These are phyloP conservation scores for Allium cepa DNA, from an alignment of 106 monocot species.

Conservation along the genomic window DNA sequence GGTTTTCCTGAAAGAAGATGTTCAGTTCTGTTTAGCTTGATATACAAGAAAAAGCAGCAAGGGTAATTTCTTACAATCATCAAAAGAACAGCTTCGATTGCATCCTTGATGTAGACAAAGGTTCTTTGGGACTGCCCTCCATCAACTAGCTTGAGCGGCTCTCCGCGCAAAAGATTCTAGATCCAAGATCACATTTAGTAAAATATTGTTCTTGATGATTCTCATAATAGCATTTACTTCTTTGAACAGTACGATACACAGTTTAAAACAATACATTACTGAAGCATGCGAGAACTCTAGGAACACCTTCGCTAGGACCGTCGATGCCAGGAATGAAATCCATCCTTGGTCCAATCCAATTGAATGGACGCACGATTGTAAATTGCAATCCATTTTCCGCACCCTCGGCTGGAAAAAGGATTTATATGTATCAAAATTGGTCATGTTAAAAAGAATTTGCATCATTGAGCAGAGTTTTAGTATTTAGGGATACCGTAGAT, in stretches of 20 bases:
- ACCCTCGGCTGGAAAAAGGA: constrained; percentile 39
- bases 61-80: constrained; percentile 39
- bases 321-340: constrained; percentile 84
- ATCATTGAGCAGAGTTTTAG: not conserved
- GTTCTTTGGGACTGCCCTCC: constrained; percentile 71
- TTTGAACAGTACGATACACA: no score
- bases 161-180: constrained; percentile 55
- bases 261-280: constrained; percentile 38
- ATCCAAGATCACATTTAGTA: not conserved
- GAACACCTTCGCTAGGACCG: constrained; percentile 74
- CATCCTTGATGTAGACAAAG: constrained; percentile 79
- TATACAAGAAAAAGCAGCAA: not conserved
- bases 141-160: constrained; percentile 68
- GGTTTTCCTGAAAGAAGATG: constrained; percentile 44
- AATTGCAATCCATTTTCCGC: constrained; percentile 64
- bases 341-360: constrained; percentile 79
- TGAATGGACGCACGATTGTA: constrained; percentile 68
- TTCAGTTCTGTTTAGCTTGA: not conserved
- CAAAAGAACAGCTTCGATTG: constrained; percentile 65
- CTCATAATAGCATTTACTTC: not conserved
- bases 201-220: not conserved
- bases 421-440: not conserved
- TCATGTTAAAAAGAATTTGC: no score
- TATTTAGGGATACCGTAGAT: constrained; percentile 38
- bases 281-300: constrained; percentile 66